phyloP scores from a whole-genome alignment of 2,329 filamentous ascomycete genomes.

The Aspergillus tanneri region DNA sequence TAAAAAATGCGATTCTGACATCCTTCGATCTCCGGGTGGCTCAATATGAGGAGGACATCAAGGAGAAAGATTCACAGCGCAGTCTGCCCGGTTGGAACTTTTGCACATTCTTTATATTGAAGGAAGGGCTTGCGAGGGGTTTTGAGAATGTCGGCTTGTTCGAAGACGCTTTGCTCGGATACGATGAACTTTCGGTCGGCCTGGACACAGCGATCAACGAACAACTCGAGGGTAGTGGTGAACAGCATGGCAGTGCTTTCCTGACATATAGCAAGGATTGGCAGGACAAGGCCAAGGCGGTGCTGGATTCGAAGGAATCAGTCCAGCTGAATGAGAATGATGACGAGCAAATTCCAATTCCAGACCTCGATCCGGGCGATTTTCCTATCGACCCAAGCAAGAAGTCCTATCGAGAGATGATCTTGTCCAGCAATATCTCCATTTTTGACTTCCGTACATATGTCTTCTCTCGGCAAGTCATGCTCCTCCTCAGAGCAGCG shows the following conservation, averaged over 20 bases:
- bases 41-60: constrained; percentile 96
- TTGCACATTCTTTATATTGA: constrained; percentile 97
- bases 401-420: constrained; percentile 87
- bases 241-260: constrained; percentile 70
- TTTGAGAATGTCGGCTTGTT: constrained; percentile 96
- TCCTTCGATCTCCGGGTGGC: constrained; percentile 88
- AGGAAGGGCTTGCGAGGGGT: constrained; percentile 87
- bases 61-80: constrained; percentile 85
- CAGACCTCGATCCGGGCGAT: constrained; percentile 31
- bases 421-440: constrained; percentile 91
- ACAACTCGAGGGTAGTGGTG: constrained; percentile 60
- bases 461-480: constrained; percentile 85
- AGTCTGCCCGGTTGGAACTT: constrained; percentile 96
- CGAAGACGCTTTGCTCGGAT: constrained; percentile 90
- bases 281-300: constrained; percentile 57
- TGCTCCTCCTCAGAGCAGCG: constrained; percentile 77
- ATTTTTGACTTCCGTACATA: constrained; percentile 95
- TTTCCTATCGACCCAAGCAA: constrained; percentile 54
- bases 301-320: constrained; percentile 42
- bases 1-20: constrained; percentile 80
- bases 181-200: constrained; percentile 88
- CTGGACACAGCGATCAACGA: constrained; percentile 80
- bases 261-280: constrained; percentile 72
- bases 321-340: constrained; percentile 32
- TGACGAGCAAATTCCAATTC: constrained; percentile 24